Percentiles rank a stretch among this genome's conserved stretches.
Conservation (phyloP, 805 yeast species). For the Cyberlindnera samutprakarnensis region DNA sequence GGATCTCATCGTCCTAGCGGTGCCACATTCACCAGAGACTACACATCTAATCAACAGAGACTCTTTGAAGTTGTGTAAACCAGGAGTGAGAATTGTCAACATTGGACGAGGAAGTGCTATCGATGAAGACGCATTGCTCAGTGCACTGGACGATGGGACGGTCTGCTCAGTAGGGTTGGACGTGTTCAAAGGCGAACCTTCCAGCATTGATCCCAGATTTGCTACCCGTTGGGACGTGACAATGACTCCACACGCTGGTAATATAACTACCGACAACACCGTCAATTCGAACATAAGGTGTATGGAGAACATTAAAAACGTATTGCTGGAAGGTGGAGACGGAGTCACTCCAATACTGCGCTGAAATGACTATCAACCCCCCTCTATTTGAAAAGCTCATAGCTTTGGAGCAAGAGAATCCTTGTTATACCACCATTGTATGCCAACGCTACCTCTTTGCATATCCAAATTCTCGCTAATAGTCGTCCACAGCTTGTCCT, state of each 20-base stretch:
- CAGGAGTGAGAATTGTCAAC: conserved; percentile 58
- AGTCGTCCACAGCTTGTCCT: conserved; percentile 41
- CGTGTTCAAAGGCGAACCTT: conserved; percentile 61
- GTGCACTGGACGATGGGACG: conserved; percentile 50
- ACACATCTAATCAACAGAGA: conserved; percentile 42
- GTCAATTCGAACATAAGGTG: conserved; percentile 45
- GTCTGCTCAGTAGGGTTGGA: conserved; percentile 63
- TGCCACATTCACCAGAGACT: conserved; percentile 60
- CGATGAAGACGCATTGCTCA: conserved; percentile 53
- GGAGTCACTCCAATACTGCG: conserved; percentile 10
- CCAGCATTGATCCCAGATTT: conserved; percentile 37
- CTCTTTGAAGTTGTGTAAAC: conserved; percentile 38
- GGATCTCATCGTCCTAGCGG: conserved; percentile 57
- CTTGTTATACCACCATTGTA: conserved; percentile 55
- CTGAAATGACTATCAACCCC: no score
- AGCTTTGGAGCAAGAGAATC: conserved; percentile 1
- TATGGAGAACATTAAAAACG: conserved; percentile 37
- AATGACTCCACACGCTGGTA: conserved; percentile 59
- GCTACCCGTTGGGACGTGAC: conserved; percentile 56
- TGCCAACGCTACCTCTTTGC: conserved; percentile 46
- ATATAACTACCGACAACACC: conserved; percentile 52
- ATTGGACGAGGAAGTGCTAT: conserved; percentile 68
- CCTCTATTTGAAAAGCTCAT: conserved; percentile 6
- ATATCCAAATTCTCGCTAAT: conserved; percentile 52
- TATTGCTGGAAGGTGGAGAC: conserved; percentile 16